Conservation (phyloP, 108 stramenopile genomes). For the Nitzschia palea region DNA sequence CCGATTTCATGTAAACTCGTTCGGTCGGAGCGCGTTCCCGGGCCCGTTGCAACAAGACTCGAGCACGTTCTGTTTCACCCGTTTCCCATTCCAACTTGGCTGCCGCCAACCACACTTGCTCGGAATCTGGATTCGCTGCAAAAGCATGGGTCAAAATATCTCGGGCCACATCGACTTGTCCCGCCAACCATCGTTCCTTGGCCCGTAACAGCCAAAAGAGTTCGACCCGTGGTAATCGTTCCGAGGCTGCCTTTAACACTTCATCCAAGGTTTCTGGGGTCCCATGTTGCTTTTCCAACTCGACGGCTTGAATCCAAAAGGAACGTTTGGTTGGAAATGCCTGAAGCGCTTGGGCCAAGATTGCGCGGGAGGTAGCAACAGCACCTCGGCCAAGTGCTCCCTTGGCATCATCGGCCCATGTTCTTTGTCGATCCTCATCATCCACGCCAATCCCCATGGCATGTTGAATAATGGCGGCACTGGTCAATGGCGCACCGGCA, state of each 20-base stretch:
- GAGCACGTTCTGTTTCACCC: conserved; percentile 87
- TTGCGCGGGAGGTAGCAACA: conserved; percentile 85
- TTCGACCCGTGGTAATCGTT: conserved; percentile 84
- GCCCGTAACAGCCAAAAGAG: conserved; percentile 97
- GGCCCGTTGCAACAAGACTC: conserved; percentile 83
- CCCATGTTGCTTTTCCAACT: conserved; percentile 89
- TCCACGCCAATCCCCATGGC: conserved; percentile 91
- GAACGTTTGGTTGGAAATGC: conserved; percentile 78
- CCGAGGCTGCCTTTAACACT: conserved; percentile 83
- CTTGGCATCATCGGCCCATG: conserved; percentile 97
- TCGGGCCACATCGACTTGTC: conserved; percentile 88
- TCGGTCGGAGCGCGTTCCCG: conserved; percentile 82
- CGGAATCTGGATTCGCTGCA: conserved; percentile 92
- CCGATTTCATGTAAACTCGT: conserved; percentile 95
- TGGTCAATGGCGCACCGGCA: conserved; percentile 81
- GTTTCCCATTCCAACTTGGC: conserved; percentile 98
- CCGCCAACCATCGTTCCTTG: conserved; percentile 92
- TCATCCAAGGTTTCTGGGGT: conserved; percentile 65
- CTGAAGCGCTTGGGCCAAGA: conserved; percentile 76
- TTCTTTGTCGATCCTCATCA: conserved; percentile 88
- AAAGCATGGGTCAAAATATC: conserved; percentile 92
- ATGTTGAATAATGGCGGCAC: conserved; percentile 86
- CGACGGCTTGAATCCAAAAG: conserved; percentile 92
- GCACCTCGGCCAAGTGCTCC: conserved; percentile 60
- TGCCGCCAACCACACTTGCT: conserved; percentile 95